Conservation (phyloP, 495 filamentous ascomycete genomes). For the Rhypophila decipiens region DNA sequence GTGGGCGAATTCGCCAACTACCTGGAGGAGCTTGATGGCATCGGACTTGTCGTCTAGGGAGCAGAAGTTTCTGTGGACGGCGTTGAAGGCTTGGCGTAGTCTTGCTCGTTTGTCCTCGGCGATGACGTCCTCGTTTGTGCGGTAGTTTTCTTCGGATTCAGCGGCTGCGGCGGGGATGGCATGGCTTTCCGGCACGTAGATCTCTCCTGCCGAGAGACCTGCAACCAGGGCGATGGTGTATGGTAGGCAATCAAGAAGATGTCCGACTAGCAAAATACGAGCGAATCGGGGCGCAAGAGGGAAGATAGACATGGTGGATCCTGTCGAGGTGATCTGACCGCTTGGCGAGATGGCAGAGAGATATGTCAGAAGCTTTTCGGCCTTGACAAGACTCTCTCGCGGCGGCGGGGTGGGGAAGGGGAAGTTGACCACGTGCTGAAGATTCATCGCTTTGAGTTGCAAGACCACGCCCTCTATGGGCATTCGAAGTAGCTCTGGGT, state of each 20-base stretch:
- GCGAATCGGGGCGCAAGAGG: conserved; percentile 86
- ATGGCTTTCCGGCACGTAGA: conserved; percentile 83
- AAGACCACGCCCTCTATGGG: conserved; percentile 90
- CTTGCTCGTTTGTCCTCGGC: conserved; percentile 62
- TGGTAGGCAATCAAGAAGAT: conserved; percentile 73
- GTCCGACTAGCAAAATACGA: conserved; percentile 81
- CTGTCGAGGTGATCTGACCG: conserved; percentile 71
- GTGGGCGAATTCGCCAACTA: conserved; percentile 76
- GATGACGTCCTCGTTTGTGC: conserved; percentile 59
- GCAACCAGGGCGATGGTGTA: conserved; percentile 88
- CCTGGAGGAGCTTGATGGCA: conserved; percentile 82
- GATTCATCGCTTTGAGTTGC: conserved; percentile 91
- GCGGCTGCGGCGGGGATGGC: conserved; percentile 46
- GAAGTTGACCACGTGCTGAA: conserved; percentile 87
- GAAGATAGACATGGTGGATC: conserved; percentile 75
- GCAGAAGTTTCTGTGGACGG: conserved; percentile 71
- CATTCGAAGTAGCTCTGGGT: conserved; percentile 85
- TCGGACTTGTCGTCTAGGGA: conserved; percentile 78
- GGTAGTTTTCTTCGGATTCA: conserved; percentile 41
- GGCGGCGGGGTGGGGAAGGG: conserved; percentile 96
- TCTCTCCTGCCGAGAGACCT: conserved; percentile 76
- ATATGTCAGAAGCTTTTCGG: conserved; percentile 77
- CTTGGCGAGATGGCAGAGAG: conserved; percentile 58
- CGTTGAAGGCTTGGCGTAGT: conserved; percentile 62
- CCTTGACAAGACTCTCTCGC: conserved; percentile 68